Evolutionary conservation across 129 eudicot genomes (phyloP).

Genomic region (Saposhnikovia divaricata): DNA sequence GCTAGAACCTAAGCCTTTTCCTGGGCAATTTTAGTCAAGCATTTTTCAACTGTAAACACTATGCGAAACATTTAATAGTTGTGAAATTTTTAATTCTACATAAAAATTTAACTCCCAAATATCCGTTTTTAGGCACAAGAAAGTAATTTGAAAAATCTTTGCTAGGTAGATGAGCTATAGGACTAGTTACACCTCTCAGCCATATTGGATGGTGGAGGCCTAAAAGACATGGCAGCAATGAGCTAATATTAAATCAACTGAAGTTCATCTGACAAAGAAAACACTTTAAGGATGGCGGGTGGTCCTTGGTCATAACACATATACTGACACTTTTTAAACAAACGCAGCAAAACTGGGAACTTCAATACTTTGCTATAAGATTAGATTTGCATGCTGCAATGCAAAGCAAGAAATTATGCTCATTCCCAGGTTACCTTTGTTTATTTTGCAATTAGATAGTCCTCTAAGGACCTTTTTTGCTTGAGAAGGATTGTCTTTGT

Average conservation of each 20-base stretch:
- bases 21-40: background rate
- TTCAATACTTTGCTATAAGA: background rate
- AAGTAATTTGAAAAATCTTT: too few relatives aligned
- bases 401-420: background rate
- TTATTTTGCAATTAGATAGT: conserved; percentile 82
- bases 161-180: too few relatives aligned
- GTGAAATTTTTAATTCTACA: background rate
- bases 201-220: too few relatives aligned
- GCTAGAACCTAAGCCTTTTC: background rate
- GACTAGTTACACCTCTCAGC: too few relatives aligned
- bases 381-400: background rate
- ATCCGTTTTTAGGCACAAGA: too few relatives aligned
- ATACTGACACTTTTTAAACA: background rate
- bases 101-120: too few relatives aligned
- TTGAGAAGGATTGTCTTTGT: conserved; percentile 63
- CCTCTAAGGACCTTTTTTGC: conserved; percentile 90
- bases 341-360: background rate
- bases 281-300: background rate
- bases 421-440: conserved; percentile 56
- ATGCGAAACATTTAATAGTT: background rate
- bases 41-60: background rate
- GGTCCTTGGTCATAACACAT: too few relatives aligned
- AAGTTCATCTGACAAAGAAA: background rate
- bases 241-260: too few relatives aligned
- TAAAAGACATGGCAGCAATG: too few relatives aligned